These are phyloP conservation scores for Acacia concinna DNA, from an alignment of 331 rosid genomes.

Conservation along the genomic window DNA sequence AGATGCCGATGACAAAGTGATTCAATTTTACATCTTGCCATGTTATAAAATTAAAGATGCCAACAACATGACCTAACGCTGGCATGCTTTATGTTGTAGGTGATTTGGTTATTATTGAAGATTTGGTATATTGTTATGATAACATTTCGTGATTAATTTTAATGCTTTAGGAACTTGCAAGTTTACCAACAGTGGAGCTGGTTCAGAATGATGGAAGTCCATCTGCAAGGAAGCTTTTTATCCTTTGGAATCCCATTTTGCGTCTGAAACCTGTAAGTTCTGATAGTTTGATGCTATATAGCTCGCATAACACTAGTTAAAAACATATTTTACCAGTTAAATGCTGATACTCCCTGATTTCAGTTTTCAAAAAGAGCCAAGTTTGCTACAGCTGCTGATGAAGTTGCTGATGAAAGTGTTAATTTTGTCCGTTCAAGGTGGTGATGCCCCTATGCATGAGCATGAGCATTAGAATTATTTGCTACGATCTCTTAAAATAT, in stretches of 20 bases:
- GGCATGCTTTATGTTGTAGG: slow-evolving; percentile 4
- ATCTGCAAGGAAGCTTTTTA: slow-evolving; percentile 74
- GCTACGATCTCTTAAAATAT: background rate
- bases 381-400: slow-evolving; percentile 30
- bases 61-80: background rate
- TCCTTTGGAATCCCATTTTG: slow-evolving; percentile 82
- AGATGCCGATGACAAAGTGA: slow-evolving; percentile 22
- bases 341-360: slow-evolving; percentile 26
- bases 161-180: slow-evolving; percentile 80
- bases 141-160: slow-evolving; percentile 19
- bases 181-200: slow-evolving; percentile 67
- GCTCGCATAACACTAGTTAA: slow-evolving; percentile 15
- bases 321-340: slow-evolving; percentile 26
- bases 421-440: slow-evolving; percentile 64
- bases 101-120: slow-evolving; percentile 3
- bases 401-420: slow-evolving; percentile 41
- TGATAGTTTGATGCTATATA: slow-evolving; percentile 19
- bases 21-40: slow-evolving; percentile 8
- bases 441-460: slow-evolving; percentile 6
- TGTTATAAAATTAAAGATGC: slow-evolving; percentile 9
- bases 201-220: slow-evolving; percentile 97
- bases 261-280: slow-evolving; percentile 48
- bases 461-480: background rate
- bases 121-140: slow-evolving; percentile 10
- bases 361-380: slow-evolving; percentile 45